Conservation (phyloP, 1,284 basidiomycete genomes). For the Ceratorhiza oryzae-sativae region DNA sequence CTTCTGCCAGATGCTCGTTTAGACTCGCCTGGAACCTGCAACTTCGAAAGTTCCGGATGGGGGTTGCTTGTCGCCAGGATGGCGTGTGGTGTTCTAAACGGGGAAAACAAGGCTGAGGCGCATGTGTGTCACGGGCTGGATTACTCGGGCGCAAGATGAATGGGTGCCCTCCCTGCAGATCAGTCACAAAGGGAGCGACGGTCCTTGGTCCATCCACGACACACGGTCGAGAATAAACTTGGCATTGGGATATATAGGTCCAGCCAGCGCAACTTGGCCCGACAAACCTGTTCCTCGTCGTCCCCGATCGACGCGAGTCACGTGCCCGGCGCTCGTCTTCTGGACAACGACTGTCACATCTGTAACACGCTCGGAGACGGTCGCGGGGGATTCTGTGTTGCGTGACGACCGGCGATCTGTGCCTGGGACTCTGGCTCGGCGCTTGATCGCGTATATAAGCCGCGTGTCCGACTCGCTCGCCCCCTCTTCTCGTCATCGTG, state of each 20-base stretch:
- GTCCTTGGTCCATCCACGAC: neutral
- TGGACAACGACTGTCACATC: neutral
- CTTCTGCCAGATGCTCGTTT: no score
- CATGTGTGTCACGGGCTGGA: neutral
- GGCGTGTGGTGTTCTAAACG: no score
- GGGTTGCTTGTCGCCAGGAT: no score
- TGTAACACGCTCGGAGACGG: neutral
- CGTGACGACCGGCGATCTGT: conserved; percentile 7
- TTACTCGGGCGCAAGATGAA: neutral
- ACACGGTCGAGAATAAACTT: neutral
- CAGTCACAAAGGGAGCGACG: neutral
- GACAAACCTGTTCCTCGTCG: no score
- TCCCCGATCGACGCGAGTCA: neutral
- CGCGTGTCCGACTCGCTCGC: neutral
- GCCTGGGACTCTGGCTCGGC: neutral
- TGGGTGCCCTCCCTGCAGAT: neutral
- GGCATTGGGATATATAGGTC: no score
- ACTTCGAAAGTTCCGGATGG: no score
- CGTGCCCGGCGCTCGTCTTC: neutral
- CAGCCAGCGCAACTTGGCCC: no score
- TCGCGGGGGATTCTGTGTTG: neutral
- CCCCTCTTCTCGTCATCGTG: neutral
- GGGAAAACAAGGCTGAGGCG: neutral
- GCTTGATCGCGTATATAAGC: neutral
- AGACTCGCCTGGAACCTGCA: no score